These are phyloP conservation scores for Leccinum ochraceum DNA, from an alignment of 768 basidiomycete species.

Conservation along the genomic window DNA sequence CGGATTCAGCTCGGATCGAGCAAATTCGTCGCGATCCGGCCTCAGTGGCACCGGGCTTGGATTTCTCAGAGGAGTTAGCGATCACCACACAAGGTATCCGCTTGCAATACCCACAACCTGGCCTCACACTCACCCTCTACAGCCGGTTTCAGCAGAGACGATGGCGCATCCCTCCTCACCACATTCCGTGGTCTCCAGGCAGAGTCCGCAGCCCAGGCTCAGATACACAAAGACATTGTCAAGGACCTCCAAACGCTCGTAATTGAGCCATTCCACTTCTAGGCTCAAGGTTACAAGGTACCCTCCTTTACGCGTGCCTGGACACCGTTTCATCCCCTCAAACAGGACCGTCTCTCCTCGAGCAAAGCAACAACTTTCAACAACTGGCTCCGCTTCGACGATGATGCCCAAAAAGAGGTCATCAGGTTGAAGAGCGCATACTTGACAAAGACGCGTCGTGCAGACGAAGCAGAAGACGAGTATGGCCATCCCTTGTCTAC, in stretches of 20 bases:
- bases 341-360: slow-evolving; percentile 61
- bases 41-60: no score
- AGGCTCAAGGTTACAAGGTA: slow-evolving; percentile 78
- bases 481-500: slow-evolving; percentile 41
- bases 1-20: no score
- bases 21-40: no score
- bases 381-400: slow-evolving; percentile 69
- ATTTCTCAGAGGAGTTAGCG: slow-evolving; percentile 13
- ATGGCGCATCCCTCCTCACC: slow-evolving; percentile 80
- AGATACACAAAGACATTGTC: slow-evolving; percentile 68
- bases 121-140: slow-evolving; percentile 36
- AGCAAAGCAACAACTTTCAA: slow-evolving; percentile 61
- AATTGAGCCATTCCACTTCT: slow-evolving; percentile 76
- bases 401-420: slow-evolving; percentile 63
- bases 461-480: slow-evolving; percentile 96
- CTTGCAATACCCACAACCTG: background rate
- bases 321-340: slow-evolving; percentile 17
- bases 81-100: slow-evolving; percentile 51
- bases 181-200: slow-evolving; percentile 79
- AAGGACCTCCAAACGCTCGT: slow-evolving; percentile 76
- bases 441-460: slow-evolving; percentile 72
- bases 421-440: slow-evolving; percentile 77
- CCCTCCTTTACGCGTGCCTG: slow-evolving; percentile 4
- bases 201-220: slow-evolving; percentile 72
- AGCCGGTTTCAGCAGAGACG: slow-evolving; percentile 74